Conservation (phyloP, 768 basidiomycete species). For the Royoungia palumana region DNA sequence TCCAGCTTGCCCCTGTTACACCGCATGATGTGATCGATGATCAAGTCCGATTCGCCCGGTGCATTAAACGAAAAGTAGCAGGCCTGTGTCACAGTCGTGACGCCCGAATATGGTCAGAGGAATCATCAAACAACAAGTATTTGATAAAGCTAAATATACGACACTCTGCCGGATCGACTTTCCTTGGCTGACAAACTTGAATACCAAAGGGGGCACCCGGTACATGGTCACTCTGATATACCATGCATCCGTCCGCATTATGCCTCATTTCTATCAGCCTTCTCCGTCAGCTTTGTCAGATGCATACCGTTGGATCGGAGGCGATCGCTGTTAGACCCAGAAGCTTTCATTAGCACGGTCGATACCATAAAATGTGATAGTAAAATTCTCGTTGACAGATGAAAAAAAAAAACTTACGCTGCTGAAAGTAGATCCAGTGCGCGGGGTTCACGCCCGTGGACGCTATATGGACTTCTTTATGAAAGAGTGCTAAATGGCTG, state of each 20-base stretch:
- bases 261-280: conserved; percentile 1
- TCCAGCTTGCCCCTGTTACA: no score
- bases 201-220: not conserved
- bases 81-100: no score
- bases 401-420: conserved; percentile 34
- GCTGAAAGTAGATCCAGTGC: conserved; percentile 46
- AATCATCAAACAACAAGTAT: not conserved
- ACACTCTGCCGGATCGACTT: not conserved
- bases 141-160: conserved; percentile 5
- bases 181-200: not conserved
- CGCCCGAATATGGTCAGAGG: no score
- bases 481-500: not conserved
- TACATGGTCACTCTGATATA: conserved; percentile 1
- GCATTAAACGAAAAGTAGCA: no score
- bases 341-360: conserved; percentile 3
- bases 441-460: conserved; percentile 46
- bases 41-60: no score
- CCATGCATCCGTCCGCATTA: not conserved
- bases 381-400: not conserved
- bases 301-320: conserved; percentile 31
- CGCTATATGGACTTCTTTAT: conserved; percentile 24
- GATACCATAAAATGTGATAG: not conserved
- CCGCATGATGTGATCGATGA: no score
- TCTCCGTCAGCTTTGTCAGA: conserved; percentile 11
- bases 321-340: conserved; percentile 25